Conservation (phyloP, 148 eudicot genomes). For the Fallopia convolvulus region DNA sequence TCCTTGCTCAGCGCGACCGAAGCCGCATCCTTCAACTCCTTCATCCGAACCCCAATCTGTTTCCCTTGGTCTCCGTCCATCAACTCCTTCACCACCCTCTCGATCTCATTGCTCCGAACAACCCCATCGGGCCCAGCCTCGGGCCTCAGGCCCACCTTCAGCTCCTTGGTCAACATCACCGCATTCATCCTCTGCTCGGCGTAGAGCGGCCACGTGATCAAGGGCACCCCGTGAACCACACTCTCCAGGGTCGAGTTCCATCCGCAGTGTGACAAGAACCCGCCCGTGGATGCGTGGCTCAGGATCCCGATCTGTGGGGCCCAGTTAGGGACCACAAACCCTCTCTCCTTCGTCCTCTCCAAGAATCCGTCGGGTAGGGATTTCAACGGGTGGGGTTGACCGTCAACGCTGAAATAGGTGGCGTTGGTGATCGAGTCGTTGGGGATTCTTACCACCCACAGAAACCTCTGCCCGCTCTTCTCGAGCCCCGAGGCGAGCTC, state of each 20-base stretch:
- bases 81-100: conserved; percentile 26
- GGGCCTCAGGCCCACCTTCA: conserved; percentile 42
- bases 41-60: conserved; percentile 22
- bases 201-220: conserved; percentile 51
- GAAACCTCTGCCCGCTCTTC: conserved; percentile 42
- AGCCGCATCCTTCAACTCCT: conserved; percentile 38
- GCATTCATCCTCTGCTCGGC: conserved; percentile 60
- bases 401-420: conserved; percentile 22
- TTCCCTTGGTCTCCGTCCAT: conserved; percentile 63
- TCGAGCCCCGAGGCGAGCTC: conserved; percentile 53
- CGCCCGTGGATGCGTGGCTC: conserved; percentile 37
- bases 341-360: conserved; percentile 40
- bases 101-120: conserved; percentile 24
- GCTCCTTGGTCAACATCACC: conserved; percentile 24
- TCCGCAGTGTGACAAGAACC: conserved; percentile 51
- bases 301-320: conserved; percentile 47
- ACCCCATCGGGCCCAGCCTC: conserved; percentile 18
- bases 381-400: conserved; percentile 26
- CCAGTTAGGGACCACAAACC: conserved; percentile 35
- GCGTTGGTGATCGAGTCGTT: conserved; percentile 27
- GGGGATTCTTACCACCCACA: conserved; percentile 49
- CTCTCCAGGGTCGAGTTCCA: conserved; percentile 56
- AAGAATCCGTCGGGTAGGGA: conserved; percentile 48
- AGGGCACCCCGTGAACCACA: conserved; percentile 39
- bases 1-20: conserved; percentile 23